Conservation (phyloP, 192 early-diverging fungal genomes). For the Dispira simplex region DNA sequence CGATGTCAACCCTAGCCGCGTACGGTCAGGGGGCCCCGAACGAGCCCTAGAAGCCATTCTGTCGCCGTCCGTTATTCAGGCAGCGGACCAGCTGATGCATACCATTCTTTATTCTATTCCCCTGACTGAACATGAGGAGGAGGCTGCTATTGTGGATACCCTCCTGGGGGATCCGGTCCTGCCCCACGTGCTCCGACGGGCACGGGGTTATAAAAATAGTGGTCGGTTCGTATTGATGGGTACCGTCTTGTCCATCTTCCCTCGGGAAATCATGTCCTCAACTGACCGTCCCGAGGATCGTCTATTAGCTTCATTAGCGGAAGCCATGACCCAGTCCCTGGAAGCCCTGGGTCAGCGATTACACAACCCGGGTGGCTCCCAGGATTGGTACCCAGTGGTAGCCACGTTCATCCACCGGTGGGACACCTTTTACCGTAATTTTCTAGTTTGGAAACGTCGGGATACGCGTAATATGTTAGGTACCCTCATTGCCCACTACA, state of each 20-base stretch:
- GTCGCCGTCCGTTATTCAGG: background rate
- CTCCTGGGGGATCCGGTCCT: no score
- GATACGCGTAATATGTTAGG: conserved; percentile 47
- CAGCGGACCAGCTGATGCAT: background rate
- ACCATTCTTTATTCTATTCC: background rate
- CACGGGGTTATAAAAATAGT: background rate
- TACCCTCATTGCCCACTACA: conserved; percentile 44
- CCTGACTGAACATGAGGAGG: background rate
- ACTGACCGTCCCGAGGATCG: conserved; percentile 1
- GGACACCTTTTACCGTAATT: conserved; percentile 39
- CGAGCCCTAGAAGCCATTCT: background rate
- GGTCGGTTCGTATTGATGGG: conserved; percentile 10
- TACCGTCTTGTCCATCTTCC: background rate
- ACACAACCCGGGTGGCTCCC: background rate
- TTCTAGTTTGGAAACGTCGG: conserved; percentile 52
- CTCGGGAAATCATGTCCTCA: conserved; percentile 1
- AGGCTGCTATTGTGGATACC: background rate
- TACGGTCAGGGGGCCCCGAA: background rate
- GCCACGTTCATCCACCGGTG: conserved; percentile 33
- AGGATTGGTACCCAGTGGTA: background rate
- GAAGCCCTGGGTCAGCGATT: background rate
- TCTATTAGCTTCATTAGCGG: background rate
- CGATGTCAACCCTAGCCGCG: no score
- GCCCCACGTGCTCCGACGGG: background rate
- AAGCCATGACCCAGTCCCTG: background rate